Conservation (phyloP, 306 rosid species). For the Vigna unguiculata region DNA sequence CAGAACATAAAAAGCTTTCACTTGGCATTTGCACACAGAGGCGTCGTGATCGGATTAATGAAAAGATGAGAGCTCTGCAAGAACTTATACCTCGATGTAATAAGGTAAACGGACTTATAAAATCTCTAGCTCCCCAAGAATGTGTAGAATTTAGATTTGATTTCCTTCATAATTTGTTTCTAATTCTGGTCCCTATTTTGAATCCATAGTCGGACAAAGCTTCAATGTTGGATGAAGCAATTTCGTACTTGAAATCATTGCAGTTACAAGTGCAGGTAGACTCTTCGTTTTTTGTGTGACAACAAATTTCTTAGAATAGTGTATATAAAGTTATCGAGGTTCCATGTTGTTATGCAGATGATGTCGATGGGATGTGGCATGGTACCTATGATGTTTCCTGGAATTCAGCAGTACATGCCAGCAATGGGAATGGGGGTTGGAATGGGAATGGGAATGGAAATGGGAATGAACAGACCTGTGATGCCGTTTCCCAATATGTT, state of each 20-base stretch:
- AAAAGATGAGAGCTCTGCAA: slow-evolving; percentile 92
- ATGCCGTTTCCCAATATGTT: slow-evolving; percentile 80
- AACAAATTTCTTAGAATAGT: background rate
- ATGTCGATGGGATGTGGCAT: slow-evolving; percentile 97
- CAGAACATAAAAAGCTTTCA: slow-evolving; percentile 23
- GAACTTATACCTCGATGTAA: slow-evolving; percentile 96
- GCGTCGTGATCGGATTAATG: slow-evolving; percentile 97
- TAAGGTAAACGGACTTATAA: slow-evolving; percentile 58
- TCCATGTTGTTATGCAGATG: slow-evolving; percentile 68
- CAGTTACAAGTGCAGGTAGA: slow-evolving; percentile 92
- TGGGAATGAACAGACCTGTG: slow-evolving; percentile 76
- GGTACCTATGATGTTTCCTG: slow-evolving; percentile 96
- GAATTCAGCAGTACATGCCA: slow-evolving; percentile 84
- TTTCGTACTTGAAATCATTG: slow-evolving; percentile 86
- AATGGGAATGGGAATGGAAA: slow-evolving; percentile 87
- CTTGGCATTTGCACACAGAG: slow-evolving; percentile 61
- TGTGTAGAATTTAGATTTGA: slow-evolving; percentile 15
- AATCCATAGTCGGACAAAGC: slow-evolving; percentile 85
- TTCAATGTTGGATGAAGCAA: slow-evolving; percentile 97
- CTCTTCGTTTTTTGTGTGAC: slow-evolving; percentile 6
- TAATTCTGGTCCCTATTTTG: slow-evolving; percentile 32
- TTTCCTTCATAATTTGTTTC: slow-evolving; percentile 29
- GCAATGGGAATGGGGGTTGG: slow-evolving; percentile 86
- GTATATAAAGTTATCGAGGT: no score
- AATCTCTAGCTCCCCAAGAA: slow-evolving; percentile 4